These are phyloP conservation scores for Aspergillus sp. DNA, from an alignment of 2,329 filamentous ascomycete species.

Conservation along the genomic window DNA sequence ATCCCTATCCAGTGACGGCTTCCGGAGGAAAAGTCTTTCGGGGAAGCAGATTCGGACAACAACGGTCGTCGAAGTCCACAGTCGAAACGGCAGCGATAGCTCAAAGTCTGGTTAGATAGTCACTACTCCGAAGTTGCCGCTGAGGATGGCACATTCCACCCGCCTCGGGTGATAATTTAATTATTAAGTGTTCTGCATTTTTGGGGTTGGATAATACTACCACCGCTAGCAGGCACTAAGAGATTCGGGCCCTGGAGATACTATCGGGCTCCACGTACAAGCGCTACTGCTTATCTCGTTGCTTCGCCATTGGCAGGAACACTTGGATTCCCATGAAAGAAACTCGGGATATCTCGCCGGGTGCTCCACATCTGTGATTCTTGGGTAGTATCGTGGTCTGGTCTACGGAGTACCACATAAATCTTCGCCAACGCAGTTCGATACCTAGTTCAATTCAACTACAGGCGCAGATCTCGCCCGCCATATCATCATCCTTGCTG, in stretches of 20 bases:
- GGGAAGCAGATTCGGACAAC: neutral
- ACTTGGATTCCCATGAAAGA: neutral
- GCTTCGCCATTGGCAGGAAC: neutral
- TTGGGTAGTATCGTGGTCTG: neutral
- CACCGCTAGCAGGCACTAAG: neutral
- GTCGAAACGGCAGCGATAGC: neutral
- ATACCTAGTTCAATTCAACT: neutral
- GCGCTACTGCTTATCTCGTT: neutral
- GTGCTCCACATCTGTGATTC: no score
- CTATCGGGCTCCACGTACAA: neutral
- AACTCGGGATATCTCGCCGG: neutral
- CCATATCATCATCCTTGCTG: neutral
- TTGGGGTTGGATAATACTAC: neutral
- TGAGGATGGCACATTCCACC: neutral
- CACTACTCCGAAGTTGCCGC: neutral
- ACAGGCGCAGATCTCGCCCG: neutral
- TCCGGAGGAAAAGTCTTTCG: neutral
- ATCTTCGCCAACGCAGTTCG: no score
- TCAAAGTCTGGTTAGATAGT: neutral
- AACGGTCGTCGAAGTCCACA: neutral
- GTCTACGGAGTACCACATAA: neutral
- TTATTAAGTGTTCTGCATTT: neutral
- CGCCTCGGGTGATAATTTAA: no score
- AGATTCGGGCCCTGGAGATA: neutral
- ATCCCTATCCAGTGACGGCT: no score